phyloP scores from a whole-genome alignment of 106 monocot genomes.

The Acorus gramineus region DNA sequence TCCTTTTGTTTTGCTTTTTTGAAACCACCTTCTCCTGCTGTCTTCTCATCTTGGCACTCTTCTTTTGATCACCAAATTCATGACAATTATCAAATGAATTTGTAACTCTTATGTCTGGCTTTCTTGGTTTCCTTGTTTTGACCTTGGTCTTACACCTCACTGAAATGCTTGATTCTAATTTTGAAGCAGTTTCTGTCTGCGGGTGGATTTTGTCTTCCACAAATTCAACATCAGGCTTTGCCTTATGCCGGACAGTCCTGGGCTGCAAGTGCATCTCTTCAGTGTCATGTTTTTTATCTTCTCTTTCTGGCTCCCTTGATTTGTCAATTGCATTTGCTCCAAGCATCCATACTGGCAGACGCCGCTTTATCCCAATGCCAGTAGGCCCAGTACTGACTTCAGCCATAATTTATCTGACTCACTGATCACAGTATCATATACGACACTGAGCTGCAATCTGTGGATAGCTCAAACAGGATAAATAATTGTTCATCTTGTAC shows the following conservation, averaged over 20 bases:
- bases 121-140: conserved; percentile 13
- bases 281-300: background rate
- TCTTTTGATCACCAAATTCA: conserved; percentile 1
- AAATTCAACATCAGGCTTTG: conserved; percentile 11
- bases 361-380: conserved; percentile 20
- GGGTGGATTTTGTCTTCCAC: background rate
- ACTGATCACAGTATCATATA: too few relatives aligned
- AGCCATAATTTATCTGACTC: conserved; percentile 5
- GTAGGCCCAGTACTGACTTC: conserved; percentile 12
- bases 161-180: conserved; percentile 4
- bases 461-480: too few relatives aligned
- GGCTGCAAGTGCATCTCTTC: conserved; percentile 5
- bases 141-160: background rate
- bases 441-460: too few relatives aligned
- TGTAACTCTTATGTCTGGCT: conserved; percentile 1
- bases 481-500: too few relatives aligned
- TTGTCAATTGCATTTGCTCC: conserved; percentile 8
- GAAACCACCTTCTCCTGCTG: background rate
- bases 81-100: background rate
- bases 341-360: conserved; percentile 53
- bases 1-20: conserved; percentile 10
- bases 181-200: background rate
- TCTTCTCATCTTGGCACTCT: background rate
- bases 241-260: conserved; percentile 10
- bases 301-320: conserved; percentile 7